Base-by-base conservation (phyloP, 768 basidiomycete genomes). In the Dioszegia hungarica region DNA sequence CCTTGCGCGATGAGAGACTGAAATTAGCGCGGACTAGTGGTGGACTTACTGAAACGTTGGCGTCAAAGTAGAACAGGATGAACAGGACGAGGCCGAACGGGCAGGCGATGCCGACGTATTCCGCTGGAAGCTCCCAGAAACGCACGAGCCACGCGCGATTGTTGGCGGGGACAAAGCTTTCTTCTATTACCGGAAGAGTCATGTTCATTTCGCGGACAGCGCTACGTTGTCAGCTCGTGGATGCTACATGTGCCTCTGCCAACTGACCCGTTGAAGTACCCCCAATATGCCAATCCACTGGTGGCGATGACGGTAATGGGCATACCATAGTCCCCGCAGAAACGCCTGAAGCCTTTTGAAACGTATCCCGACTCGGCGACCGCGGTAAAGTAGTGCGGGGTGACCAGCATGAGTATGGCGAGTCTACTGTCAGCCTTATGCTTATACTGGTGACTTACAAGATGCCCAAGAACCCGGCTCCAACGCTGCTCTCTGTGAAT, bases 51-150 rank as follows among this genome's bases (percentile, higher is more conserved):
- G 90, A 92, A 51, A 92, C 89, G 64, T 93, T 93, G 63, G 92
- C 89, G 62, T 97, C 91, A 64, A 95, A 95, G 79, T 92, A 92
- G 78, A 97, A 94, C 40, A 95, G 78, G 22, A 94, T 82, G 84
- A 89, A 95, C 5, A 98, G 79, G 20, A 91, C 79, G 38, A 92
- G 75, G 2, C 92, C 93, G 66, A 95, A 95, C 0, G 91, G 92
- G 39, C 92, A 79, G 0, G 91, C 89, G 27, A 90, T 85, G 11
- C 86, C 89, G 2, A 93, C 86, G 88, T 90, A 95, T 77, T 89
- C 89, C 0, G 82, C 85, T 19, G 88, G 86, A 2, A 95, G 79
- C 60, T 90, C 77, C 93, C 91, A 95, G 69, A 94, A 95, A 28
- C 73, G 81, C 11, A 95, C 88, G 0, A 95, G 78, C 93, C 90